Percentiles rank a stretch among this genome's conserved stretches.
Conservation (phyloP, 176 grass and related monocot genomes). For the Stipa capillata region DNA sequence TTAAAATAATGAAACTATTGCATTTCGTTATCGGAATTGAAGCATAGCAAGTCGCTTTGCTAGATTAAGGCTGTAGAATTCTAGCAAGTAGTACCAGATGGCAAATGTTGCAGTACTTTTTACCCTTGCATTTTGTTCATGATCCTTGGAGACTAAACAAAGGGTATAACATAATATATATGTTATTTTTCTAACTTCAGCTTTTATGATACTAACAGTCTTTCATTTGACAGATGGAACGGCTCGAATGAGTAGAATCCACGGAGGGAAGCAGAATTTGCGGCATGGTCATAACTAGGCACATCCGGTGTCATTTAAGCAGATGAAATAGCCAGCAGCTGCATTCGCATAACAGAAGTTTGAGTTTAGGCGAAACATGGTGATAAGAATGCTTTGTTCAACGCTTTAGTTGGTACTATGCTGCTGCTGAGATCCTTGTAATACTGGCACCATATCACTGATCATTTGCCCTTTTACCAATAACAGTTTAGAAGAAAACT, state of each 20-base stretch:
- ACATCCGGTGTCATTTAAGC: background rate
- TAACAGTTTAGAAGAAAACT: background rate
- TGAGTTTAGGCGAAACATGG: background rate
- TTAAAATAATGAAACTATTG: background rate
- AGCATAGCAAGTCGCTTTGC: background rate
- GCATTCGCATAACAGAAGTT: background rate
- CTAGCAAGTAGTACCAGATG: background rate
- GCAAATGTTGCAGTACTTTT: background rate
- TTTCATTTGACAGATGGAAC: conserved; percentile 48
- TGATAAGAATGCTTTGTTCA: background rate
- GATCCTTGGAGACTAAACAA: background rate
- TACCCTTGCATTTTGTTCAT: background rate
- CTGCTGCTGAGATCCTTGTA: background rate
- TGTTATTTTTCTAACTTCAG: background rate
- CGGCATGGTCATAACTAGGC: background rate
- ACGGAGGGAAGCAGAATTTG: background rate
- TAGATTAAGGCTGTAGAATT: background rate
- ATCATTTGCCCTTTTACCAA: background rate
- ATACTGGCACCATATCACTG: background rate
- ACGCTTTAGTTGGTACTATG: background rate
- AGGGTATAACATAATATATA: background rate
- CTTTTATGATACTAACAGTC: background rate
- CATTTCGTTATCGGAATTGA: background rate
- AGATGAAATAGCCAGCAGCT: background rate
- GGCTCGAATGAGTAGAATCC: conserved; percentile 31